Evolutionary conservation across 1,284 basidiomycete genomes (phyloP), one percentile per base, ranked within the genome.

Genomic region (Xerocomus tenax): DNA sequence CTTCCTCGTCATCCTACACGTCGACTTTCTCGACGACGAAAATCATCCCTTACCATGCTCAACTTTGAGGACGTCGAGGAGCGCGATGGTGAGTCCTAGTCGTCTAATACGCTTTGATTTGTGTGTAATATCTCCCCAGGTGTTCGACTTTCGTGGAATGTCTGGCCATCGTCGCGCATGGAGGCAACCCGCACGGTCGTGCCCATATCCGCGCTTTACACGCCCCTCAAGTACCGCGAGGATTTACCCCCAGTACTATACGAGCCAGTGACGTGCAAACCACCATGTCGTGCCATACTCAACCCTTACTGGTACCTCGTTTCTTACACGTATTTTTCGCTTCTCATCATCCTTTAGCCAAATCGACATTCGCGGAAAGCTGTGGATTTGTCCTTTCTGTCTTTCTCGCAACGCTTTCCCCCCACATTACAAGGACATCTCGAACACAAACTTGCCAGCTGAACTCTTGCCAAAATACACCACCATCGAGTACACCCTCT

Each of bases 301-400:
- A 98, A 98, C 66, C 94, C 94, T 18, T 97, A 95, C 77, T 97
- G 93, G 92, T 92, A 59, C 54, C 76, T 66, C 25, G 44, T 26
- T 47, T 19, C 50, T 23, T 25, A 0, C 36, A 21, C 39, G 32
- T 23, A 23, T 51, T 8, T 35, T 18, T 21, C 41, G 38, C 29
- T 44, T 36, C 50, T 55, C 18, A 49, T 50, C 43, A 25, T 36
- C 52, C 29, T 58, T 39, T 59, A 96, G 95, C 70, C 95, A 98
- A 76, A 94, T 98, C 67, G 95, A 98, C 71, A 91, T 98, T 53
- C 84, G 96, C 59, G 94, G 91, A 58, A 98, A 98, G 73, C 82
- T 98, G 50, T 98, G 95, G 95, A 98, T 98, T 62, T 98, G 95
- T 66, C 95, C 95, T 3, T 98, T 98, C 75, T 98, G 95, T 72